A percentile compares a stretch with the other conserved stretches of the same genome.
Evolutionary conservation across 176 grass and related monocot genomes (phyloP).

Genomic region (Urochloa ruziziensis): DNA sequence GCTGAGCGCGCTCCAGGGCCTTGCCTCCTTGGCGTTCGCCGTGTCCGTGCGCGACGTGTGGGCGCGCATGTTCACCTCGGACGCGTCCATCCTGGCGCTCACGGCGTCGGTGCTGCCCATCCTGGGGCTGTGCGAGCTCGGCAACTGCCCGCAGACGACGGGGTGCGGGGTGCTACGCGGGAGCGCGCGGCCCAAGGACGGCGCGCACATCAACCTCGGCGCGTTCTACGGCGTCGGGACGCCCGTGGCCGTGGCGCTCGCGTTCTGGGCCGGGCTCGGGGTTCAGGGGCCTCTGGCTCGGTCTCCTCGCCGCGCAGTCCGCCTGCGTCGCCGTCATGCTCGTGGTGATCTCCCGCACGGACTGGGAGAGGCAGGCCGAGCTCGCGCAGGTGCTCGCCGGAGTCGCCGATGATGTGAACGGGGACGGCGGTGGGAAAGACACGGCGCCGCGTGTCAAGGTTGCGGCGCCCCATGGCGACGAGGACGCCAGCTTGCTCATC

Average conservation of each 20-base stretch:
- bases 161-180: slow-evolving; percentile 91
- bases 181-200: slow-evolving; percentile 74
- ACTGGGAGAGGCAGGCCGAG: slow-evolving; percentile 67
- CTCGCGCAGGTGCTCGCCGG: slow-evolving; percentile 68
- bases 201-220: slow-evolving; percentile 72
- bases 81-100: slow-evolving; percentile 63
- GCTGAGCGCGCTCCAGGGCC: slow-evolving; percentile 60
- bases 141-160: slow-evolving; percentile 96
- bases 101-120: slow-evolving; percentile 81
- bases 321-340: slow-evolving; percentile 80
- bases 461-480: slow-evolving; percentile 50
- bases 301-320: slow-evolving; percentile 76
- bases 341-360: slow-evolving; percentile 50
- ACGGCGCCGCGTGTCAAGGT: slow-evolving; percentile 29
- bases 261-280: slow-evolving; percentile 64
- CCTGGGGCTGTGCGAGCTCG: slow-evolving; percentile 87
- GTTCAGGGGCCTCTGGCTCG: slow-evolving; percentile 88
- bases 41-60: slow-evolving; percentile 62
- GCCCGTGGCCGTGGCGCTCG: slow-evolving; percentile 72
- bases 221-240: slow-evolving; percentile 88
- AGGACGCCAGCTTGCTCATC: slow-evolving; percentile 54
- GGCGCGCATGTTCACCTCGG: slow-evolving; percentile 81
- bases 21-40: slow-evolving; percentile 59
- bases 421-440: slow-evolving; percentile 37
- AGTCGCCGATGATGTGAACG: slow-evolving; percentile 14